Evolutionary conservation across 306 rosid species (phyloP).

Genomic region (Castanopsis chinensis): DNA sequence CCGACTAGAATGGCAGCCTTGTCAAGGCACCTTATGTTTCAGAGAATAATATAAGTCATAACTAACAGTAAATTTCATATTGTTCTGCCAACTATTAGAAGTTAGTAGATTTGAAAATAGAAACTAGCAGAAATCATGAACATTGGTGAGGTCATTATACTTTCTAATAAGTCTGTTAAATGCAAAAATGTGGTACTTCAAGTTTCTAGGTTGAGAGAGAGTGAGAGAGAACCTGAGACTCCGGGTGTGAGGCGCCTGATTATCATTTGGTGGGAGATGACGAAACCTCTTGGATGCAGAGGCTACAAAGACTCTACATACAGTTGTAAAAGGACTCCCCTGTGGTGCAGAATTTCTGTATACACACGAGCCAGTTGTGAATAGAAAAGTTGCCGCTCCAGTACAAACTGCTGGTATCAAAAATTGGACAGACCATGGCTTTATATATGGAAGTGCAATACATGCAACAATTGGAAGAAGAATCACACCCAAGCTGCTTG

Average conservation of each 20-base stretch:
- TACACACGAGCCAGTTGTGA: slow-evolving; percentile 11
- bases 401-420: slow-evolving; percentile 11
- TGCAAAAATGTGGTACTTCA: background rate
- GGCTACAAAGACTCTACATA: slow-evolving; percentile 26
- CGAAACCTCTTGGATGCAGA: slow-evolving; percentile 18
- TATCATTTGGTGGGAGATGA: background rate
- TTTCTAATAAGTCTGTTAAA: too few species aligned
- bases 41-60: background rate
- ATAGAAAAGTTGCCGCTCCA: slow-evolving; percentile 12
- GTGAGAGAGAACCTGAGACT: slow-evolving; percentile 14
- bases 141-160: too few species aligned
- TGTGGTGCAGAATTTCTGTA: background rate
- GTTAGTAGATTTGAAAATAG: too few species aligned
- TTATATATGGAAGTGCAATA: slow-evolving; percentile 4
- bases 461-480: slow-evolving; percentile 7
- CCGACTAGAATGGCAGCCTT: slow-evolving; percentile 27
- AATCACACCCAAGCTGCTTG: too few species aligned
- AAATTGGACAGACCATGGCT: slow-evolving; percentile 26
- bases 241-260: background rate
- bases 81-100: too few species aligned
- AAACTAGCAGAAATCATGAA: too few species aligned
- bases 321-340: slow-evolving; percentile 23
- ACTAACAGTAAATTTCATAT: too few species aligned
- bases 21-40: slow-evolving; percentile 15
- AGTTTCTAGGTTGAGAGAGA: background rate